Conservation (phyloP, 2,329 filamentous ascomycete species). For the Penicillium sp. region DNA sequence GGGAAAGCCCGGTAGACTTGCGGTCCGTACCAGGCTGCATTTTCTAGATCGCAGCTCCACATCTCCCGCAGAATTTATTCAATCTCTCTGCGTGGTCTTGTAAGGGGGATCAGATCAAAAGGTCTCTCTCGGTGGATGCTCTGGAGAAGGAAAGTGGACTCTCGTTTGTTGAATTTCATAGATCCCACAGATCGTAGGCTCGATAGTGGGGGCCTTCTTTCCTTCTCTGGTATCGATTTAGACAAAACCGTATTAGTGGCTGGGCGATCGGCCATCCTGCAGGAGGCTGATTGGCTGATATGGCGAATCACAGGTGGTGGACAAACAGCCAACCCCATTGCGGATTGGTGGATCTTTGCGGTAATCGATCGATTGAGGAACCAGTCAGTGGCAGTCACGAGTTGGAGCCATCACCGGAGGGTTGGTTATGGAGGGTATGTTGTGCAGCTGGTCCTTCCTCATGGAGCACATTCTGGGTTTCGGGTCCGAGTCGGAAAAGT, state of each 20-base stretch:
- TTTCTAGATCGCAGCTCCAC: constrained; percentile 26
- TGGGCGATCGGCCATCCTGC: constrained; percentile 33
- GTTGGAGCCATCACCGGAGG: constrained; percentile 2
- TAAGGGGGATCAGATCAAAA: neutral
- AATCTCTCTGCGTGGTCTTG: neutral
- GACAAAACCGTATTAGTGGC: constrained; percentile 28
- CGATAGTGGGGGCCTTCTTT: constrained; percentile 14
- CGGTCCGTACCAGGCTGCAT: constrained; percentile 30
- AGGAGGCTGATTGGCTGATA: constrained; percentile 38
- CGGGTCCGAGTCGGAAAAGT: constrained; percentile 18
- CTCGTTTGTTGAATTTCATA: constrained; percentile 10
- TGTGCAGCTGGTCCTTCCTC: constrained; percentile 24
- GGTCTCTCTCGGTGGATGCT: neutral
- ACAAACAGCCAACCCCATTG: constrained; percentile 19
- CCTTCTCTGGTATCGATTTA: constrained; percentile 17
- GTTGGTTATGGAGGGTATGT: constrained; percentile 24
- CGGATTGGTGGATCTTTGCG: constrained; percentile 22
- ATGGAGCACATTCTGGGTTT: constrained; percentile 15
- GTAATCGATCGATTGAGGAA: constrained; percentile 17
- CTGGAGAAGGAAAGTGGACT: neutral
- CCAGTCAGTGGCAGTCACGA: neutral
- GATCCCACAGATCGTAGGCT: constrained; percentile 20
- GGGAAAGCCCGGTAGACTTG: constrained; percentile 21
- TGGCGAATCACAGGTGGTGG: constrained; percentile 27
- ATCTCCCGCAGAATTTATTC: neutral